Conservation (phyloP, 495 filamentous ascomycete species). For the Trichoderma virens region DNA sequence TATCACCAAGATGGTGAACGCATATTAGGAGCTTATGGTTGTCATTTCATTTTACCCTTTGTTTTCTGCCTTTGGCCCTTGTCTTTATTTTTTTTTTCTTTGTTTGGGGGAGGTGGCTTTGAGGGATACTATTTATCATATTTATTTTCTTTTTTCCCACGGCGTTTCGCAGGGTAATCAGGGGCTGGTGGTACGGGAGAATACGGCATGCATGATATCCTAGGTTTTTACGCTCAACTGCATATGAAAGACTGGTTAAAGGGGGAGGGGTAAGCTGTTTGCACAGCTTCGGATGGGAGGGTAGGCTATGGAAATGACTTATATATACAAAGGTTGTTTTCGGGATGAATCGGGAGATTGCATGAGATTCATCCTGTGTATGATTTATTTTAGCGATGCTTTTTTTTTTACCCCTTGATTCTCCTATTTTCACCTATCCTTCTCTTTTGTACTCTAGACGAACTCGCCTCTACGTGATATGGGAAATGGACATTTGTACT, state of each 20-base stretch:
- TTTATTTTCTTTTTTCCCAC: neutral
- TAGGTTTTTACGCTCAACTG: neutral
- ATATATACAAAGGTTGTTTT: neutral
- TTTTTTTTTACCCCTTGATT: too few relatives aligned
- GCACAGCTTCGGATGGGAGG: neutral
- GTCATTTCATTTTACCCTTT: neutral
- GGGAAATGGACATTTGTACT: neutral
- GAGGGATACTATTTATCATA: neutral
- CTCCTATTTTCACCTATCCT: neutral
- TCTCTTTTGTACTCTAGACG: neutral
- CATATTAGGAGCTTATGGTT: neutral
- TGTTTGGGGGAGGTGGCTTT: neutral
- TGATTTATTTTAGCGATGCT: neutral
- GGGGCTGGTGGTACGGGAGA: neutral
- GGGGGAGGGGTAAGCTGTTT: neutral
- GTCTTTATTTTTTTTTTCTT: neutral
- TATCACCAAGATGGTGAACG: neutral
- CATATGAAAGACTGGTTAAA: neutral
- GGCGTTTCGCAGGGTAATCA: slow-evolving; percentile 5
- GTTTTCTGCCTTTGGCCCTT: too few relatives aligned
- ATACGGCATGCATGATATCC: neutral
- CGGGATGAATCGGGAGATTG: neutral
- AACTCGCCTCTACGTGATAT: neutral
- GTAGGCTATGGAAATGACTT: neutral
- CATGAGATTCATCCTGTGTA: slow-evolving; percentile 4